Evolutionary conservation across 2,329 filamentous ascomycete genomes (phyloP).

Genomic region (Phialocephala subalpina): DNA sequence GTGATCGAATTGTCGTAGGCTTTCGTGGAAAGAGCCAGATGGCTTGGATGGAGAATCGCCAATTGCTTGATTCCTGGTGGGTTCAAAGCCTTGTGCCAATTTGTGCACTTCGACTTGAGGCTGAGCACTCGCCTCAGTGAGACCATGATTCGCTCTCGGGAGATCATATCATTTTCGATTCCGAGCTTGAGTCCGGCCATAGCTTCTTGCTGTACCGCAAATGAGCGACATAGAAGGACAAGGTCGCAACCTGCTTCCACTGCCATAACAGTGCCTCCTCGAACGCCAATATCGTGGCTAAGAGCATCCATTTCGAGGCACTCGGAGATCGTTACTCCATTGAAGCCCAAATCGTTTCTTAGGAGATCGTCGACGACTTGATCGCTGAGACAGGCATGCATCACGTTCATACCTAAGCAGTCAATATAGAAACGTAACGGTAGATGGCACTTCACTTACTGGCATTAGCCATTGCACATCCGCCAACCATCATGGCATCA

Average conservation of each 20-base stretch:
- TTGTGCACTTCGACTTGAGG: conserved; percentile 86
- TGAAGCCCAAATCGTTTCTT: conserved; percentile 87
- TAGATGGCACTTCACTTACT: conserved; percentile 31
- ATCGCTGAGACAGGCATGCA: conserved; percentile 96
- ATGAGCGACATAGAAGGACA: conserved; percentile 86
- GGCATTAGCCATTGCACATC: conserved; percentile 85
- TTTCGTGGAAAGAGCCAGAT: conserved; percentile 80
- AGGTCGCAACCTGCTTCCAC: conserved; percentile 96
- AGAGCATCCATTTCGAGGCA: conserved; percentile 97
- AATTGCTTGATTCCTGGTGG: conserved; percentile 81
- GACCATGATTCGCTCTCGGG: conserved; percentile 78
- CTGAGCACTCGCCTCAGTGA: conserved; percentile 81
- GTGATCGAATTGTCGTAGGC: conserved; percentile 95
- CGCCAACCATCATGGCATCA: conserved; percentile 95
- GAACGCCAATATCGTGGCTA: conserved; percentile 95
- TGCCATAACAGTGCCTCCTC: conserved; percentile 96
- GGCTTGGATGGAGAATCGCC: conserved; percentile 81
- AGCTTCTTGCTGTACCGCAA: conserved; percentile 88
- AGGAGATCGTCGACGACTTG: conserved; percentile 92
- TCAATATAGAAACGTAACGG: background rate
- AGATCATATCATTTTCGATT: conserved; percentile 89
- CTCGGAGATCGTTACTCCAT: conserved; percentile 92
- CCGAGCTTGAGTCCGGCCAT: conserved; percentile 89
- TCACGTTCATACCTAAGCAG: conserved; percentile 83
- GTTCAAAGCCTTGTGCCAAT: conserved; percentile 91